Percentiles rank a stretch among this genome's conserved stretches.
Evolutionary conservation across 148 eudicot genomes (phyloP).

Genomic region (Rhododendron griersonianum): DNA sequence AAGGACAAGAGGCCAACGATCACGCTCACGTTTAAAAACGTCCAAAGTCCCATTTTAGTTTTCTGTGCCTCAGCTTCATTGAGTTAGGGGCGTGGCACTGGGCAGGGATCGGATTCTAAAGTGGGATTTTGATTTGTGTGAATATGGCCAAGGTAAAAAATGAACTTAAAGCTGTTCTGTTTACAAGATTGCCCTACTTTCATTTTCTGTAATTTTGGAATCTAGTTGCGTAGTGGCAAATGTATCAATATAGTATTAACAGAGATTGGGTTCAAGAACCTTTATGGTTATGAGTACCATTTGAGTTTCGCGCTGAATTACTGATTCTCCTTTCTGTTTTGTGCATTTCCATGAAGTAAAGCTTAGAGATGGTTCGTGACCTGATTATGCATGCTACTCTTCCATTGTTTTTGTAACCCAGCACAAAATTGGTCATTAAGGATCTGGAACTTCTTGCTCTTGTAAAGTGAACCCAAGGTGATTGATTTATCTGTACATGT

Average conservation of each 20-base stretch:
- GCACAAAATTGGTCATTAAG: background rate
- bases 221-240: background rate
- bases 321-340: background rate
- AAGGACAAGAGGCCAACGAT: constrained; percentile 66
- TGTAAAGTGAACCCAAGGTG: background rate
- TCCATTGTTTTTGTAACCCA: background rate
- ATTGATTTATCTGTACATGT: background rate
- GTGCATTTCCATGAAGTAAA: background rate
- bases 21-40: constrained; percentile 66
- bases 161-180: background rate
- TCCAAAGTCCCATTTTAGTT: constrained; percentile 36
- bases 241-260: background rate
- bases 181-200: background rate
- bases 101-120: background rate
- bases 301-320: background rate
- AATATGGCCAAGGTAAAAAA: constrained; percentile 5
- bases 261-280: background rate
- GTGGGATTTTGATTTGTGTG: constrained; percentile 6
- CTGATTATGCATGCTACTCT: background rate
- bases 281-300: background rate
- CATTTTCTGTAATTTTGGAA: background rate
- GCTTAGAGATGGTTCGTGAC: background rate
- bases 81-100: background rate
- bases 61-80: constrained; percentile 3
- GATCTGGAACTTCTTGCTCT: background rate